Evolutionary conservation across 768 basidiomycete species (phyloP), one percentile per base, ranked within the genome.

Genomic region (Phlegmacium glaucopus): DNA sequence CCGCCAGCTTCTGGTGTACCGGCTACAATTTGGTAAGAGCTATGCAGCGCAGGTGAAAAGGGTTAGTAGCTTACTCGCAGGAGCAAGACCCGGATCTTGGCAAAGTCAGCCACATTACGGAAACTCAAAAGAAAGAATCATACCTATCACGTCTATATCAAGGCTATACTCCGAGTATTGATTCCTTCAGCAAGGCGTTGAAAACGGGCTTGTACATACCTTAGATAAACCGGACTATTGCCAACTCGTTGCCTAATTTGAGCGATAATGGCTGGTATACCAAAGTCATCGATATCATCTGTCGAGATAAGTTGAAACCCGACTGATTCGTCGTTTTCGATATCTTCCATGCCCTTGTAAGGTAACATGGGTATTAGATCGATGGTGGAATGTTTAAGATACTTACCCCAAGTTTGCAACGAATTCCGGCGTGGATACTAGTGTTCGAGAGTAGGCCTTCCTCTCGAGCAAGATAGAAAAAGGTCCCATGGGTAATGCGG

Each of bases 1-100:
- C 90, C 90, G 27, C 90, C 90, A 2, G 84, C 74, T 62, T 92
- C 90, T 11, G 90, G 90, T 1, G 90, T 91, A 11, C 90, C 88
- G 47, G 90, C 85, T 89, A 58, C 4, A 47, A 37, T 44, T 41
- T 39, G 32, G 48, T 18, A 51, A 44, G 15, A 35, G 39, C 50
- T 10, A 39, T 30, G 18, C 1, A 30, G 34, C 39, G 41, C 13
- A 42, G 12, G 40, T 35, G 22, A 45, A 18, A 9, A 11, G 9
- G 50, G 8, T 9, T 22, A 28, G 17, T 49, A 25, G 71, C 84
- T 61, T 58, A 87, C 85, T 88, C 6, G 80, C 89, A 39, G 89
- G 90, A 27, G 90, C 90, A 49, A 89, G 61, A 27, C 82, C 82
- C 39, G 89, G 89, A 69, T 92, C 89, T 68, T 49, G 12, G 12